Evolutionary conservation across 305 asterid species (phyloP), one percentile per base, ranked within the genome.

Genomic region (Fraxinus latifolia): DNA sequence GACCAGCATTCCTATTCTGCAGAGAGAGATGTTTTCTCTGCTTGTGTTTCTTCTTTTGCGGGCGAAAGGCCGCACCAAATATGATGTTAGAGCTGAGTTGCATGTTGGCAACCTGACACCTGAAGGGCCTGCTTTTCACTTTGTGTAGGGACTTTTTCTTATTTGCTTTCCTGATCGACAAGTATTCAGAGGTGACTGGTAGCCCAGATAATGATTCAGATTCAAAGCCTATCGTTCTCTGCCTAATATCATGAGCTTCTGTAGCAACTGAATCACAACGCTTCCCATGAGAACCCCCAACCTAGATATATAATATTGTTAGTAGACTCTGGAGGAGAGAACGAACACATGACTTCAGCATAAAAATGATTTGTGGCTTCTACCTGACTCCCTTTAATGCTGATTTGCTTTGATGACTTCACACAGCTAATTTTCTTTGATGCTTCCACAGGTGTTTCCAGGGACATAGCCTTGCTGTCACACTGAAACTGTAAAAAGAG

Each of bases 61-160:
- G 50, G 87, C 84, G 83, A 65, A 91, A 85, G 67, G 92, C 84
- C 21, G 73, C 89, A 77, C 93, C 90, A 42, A 92, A 89, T 77
- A 96, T 85, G 77, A 93, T 83, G 86, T 47, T 86, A 76, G 93
- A 90, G 89, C 98, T 90, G 78, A 93, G 89, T 3, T 85, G 84
- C 87, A 82, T 83, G 74, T 85, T 83, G 79, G 83, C 78, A 75
- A 87, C 78, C 7, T 82, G 91, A 84, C 72, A 68, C 87, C 87
- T 94, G 78, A 86, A 84, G 78, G 83, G 87, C 89, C 90, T 92
- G 88, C 83, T 86, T 77, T 87, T 90, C 19, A 86, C 87, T 83
- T 82, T 87, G 71, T 81, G 84, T 39, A 47, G 81, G 19, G 80
- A 73, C 50, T 50, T 74, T 81, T 78, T 87, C 14, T 44, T 83